These are phyloP conservation scores for Datura wrightii DNA, from an alignment of 257 asterid genomes.

Conservation along the genomic window DNA sequence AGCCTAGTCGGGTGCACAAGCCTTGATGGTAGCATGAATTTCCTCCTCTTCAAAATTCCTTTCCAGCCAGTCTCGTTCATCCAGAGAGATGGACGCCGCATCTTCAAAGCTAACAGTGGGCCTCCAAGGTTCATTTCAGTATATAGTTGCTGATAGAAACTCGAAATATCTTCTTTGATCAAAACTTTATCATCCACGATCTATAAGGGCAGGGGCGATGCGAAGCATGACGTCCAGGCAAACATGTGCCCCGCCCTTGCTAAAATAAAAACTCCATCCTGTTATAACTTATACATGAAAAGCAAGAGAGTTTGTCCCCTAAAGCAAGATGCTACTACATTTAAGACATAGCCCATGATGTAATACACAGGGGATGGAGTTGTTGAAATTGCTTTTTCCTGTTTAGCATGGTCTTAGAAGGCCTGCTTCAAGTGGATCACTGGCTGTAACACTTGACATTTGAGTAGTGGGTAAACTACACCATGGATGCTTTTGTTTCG, in stretches of 20 bases:
- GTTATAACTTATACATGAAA: not conserved
- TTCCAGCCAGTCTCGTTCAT: not conserved
- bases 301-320: not conserved
- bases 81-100: too few relatives aligned
- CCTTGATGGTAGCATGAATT: not conserved
- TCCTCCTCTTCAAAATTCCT: not conserved
- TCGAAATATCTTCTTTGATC: too few relatives aligned
- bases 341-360: not conserved
- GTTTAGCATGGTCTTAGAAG: not conserved
- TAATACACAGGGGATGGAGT: not conserved
- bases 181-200: too few relatives aligned
- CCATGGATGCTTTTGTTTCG: too few relatives aligned
- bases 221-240: not conserved
- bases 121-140: too few relatives aligned
- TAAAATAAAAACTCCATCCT: too few relatives aligned
- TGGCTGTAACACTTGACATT: not conserved
- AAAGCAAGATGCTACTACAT: not conserved
- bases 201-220: not conserved
- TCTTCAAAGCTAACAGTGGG: too few relatives aligned
- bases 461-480: too few relatives aligned
- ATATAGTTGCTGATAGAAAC: too few relatives aligned
- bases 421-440: not conserved
- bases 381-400: too few relatives aligned
- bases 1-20: not conserved
- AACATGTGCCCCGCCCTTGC: too few relatives aligned